Evolutionary conservation across 495 filamentous ascomycete genomes (phyloP).

Genomic region (Talaromyces adpressus): DNA sequence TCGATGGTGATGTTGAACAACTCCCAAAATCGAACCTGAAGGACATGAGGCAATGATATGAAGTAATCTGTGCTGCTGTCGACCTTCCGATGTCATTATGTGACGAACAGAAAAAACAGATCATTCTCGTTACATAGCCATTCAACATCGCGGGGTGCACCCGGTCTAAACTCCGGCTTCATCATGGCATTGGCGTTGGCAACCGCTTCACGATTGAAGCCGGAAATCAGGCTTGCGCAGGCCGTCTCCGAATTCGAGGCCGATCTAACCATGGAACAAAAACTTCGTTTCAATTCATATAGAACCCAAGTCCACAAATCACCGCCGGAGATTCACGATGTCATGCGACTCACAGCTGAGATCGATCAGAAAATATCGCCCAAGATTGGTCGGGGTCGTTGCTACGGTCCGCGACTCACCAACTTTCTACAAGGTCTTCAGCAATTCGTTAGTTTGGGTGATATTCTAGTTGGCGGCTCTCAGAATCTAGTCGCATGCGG

Average conservation of each 20-base stretch:
- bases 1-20: no score
- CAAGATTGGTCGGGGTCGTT: slow-evolving; percentile 16
- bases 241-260: slow-evolving; percentile 34
- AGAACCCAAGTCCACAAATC: slow-evolving; percentile 9
- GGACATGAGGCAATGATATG: neutral
- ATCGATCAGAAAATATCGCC: slow-evolving; percentile 19
- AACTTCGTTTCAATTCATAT: slow-evolving; percentile 18
- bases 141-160: neutral
- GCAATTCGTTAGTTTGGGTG: slow-evolving; percentile 34
- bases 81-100: neutral
- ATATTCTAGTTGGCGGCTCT: slow-evolving; percentile 34
- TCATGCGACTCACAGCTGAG: slow-evolving; percentile 35
- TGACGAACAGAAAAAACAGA: neutral
- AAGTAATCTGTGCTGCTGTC: neutral
- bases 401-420: slow-evolving; percentile 33
- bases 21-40: neutral
- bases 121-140: neutral
- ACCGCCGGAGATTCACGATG: slow-evolving; percentile 17
- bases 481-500: slow-evolving; percentile 40
- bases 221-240: slow-evolving; percentile 30
- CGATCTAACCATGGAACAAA: slow-evolving; percentile 30
- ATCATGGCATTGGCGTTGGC: neutral
- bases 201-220: slow-evolving; percentile 18
- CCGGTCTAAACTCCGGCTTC: neutral
- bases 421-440: slow-evolving; percentile 36